Evolutionary conservation across 1,139 yeast genomes (phyloP), one percentile per base, ranked within the genome.

Genomic region (Maudiozyma humilis): DNA sequence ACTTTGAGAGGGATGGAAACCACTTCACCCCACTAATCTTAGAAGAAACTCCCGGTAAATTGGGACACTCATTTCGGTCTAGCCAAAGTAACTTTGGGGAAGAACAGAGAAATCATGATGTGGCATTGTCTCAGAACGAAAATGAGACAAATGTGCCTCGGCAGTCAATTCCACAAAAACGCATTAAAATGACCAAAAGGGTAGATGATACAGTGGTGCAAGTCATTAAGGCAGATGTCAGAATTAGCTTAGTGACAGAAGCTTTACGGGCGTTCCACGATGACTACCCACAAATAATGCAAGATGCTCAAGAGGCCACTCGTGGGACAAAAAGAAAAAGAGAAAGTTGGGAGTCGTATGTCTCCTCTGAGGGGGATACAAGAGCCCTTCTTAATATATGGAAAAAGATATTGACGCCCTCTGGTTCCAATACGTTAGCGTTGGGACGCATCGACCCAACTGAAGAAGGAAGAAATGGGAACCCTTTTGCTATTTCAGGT

Each of bases 171-270:
- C n/a, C n/a, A n/a, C n/a, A n/a, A n/a, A n/a, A n/a, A n/a, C n/a
- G n/a, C n/a, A n/a, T n/a, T n/a, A n/a, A n/a, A n/a, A n/a, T n/a
- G n/a, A n/a, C n/a, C n/a, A n/a, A n/a, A n/a, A n/a, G n/a, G n/a
- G n/a, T n/a, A n/a, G n/a, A n/a, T n/a, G n/a, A n/a, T n/a, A n/a
- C n/a, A n/a, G n/a, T n/a, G n/a, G n/a, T n/a, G n/a, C n/a, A n/a
- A n/a, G n/a, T n/a, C n/a, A 41, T 59, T 2, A 48, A 44, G 38
- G 19, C 42, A 19, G 64, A 60, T 47, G 53, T 49, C 18, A 50
- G 48, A 38, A 57, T 53, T 3, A 56, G 60, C 17, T 35, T 55
- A n/a, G 39, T 53, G 7, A 60, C 60, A 2, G 63, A 59, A 6
- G 41, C 41, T 12, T 42, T 60, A 32, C 50, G 60, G 40, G 36